A percentile compares a stretch with the other conserved stretches of the same genome.
phyloP scores from a whole-genome alignment of 768 basidiomycete genomes.

The Leccinum aurantiacum region DNA sequence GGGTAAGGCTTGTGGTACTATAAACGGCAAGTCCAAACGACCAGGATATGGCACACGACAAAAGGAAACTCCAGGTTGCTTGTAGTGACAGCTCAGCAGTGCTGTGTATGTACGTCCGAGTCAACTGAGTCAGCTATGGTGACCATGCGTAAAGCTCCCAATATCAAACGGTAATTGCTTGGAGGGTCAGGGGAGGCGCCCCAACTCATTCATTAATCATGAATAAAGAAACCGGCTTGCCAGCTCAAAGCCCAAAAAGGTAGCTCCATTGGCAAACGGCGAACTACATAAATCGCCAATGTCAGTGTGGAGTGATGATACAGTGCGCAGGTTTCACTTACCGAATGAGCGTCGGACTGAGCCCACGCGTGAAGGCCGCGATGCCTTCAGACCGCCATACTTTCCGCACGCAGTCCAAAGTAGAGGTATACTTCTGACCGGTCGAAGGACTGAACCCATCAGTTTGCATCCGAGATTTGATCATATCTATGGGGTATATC shows the following conservation, averaged over 20 bases:
- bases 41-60: background rate
- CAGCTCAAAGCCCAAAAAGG: constrained; percentile 95
- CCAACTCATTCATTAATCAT: constrained; percentile 9
- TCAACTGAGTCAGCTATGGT: background rate
- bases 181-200: background rate
- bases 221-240: constrained; percentile 70
- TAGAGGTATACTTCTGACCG: constrained; percentile 80
- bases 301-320: constrained; percentile 7
- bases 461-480: constrained; percentile 96
- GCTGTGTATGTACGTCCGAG: constrained; percentile 4
- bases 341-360: constrained; percentile 91
- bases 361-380: constrained; percentile 86
- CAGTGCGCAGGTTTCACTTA: constrained; percentile 34
- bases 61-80: background rate
- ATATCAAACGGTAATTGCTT: background rate
- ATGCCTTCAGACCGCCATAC: constrained; percentile 85
- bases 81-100: constrained; percentile 1
- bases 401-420: constrained; percentile 78
- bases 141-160: background rate
- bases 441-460: constrained; percentile 78
- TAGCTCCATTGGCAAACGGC: constrained; percentile 80
- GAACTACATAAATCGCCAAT: background rate
- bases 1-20: background rate
- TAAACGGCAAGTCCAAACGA: constrained; percentile 1
- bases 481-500: constrained; percentile 95